Evolutionary conservation across 352 stramenopile genomes (phyloP).

Genomic region (Globisporangium acanthophoron): DNA sequence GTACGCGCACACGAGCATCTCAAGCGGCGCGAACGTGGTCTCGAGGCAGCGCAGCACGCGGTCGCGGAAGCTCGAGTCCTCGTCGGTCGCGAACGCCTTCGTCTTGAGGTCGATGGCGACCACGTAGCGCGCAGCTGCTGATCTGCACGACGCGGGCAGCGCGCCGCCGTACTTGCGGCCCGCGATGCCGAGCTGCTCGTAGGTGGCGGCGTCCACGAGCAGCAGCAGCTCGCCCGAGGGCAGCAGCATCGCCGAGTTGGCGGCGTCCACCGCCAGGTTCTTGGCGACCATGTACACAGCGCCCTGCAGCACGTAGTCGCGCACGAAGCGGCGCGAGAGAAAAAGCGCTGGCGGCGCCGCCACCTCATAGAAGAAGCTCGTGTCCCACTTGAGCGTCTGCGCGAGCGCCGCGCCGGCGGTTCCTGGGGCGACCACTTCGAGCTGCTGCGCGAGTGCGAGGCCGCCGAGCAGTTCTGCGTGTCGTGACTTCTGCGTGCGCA

Average conservation of each 20-base stretch:
- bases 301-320: slow-evolving; percentile 47
- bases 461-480: slow-evolving; percentile 34
- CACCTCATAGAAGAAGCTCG: slow-evolving; percentile 79
- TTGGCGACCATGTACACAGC: slow-evolving; percentile 72
- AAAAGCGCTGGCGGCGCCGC: slow-evolving; percentile 45
- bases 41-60: slow-evolving; percentile 41
- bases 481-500: slow-evolving; percentile 37
- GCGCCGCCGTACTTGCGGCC: slow-evolving; percentile 53
- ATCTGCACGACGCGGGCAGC: slow-evolving; percentile 13
- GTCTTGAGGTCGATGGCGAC: slow-evolving; percentile 57
- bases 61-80: slow-evolving; percentile 15
- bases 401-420: slow-evolving; percentile 22
- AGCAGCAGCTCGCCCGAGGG: slow-evolving; percentile 63
- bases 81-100: slow-evolving; percentile 23
- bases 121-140: slow-evolving; percentile 38
- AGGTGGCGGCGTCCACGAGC: slow-evolving; percentile 55
- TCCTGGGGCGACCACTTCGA: slow-evolving; percentile 58
- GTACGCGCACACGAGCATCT: slow-evolving; percentile 74
- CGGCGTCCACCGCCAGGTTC: slow-evolving; percentile 60
- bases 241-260: slow-evolving; percentile 60
- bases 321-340: slow-evolving; percentile 50
- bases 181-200: slow-evolving; percentile 66
- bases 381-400: slow-evolving; percentile 67
- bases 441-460: slow-evolving; percentile 62
- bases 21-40: slow-evolving; percentile 42